phyloP scores from a whole-genome alignment of 2,329 filamentous ascomycete genomes.

The Fusarium austroafricanum region DNA sequence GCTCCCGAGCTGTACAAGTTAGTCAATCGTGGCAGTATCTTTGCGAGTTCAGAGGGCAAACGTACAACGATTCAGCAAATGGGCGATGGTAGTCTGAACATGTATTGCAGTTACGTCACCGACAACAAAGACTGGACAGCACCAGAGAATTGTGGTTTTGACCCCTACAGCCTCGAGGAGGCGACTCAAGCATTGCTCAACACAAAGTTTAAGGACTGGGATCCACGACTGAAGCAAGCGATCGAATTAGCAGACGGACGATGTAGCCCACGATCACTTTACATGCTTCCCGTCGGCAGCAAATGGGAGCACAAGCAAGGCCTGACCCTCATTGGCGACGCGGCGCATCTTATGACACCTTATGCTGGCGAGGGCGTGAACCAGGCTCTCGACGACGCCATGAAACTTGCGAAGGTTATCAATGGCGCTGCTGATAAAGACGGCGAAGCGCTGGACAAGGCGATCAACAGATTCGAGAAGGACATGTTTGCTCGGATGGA shows the following conservation, averaged over 20 bases:
- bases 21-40: constrained; percentile 61
- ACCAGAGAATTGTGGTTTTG: constrained; percentile 56
- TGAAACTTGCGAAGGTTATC: constrained; percentile 60
- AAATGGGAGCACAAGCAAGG: constrained; percentile 61
- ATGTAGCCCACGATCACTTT: constrained; percentile 59
- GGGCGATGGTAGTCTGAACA: constrained; percentile 61
- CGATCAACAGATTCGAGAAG: constrained; percentile 52
- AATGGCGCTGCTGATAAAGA: constrained; percentile 42
- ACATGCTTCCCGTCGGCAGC: constrained; percentile 63
- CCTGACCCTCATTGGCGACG: constrained; percentile 68
- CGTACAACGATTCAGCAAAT: constrained; percentile 55
- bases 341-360: constrained; percentile 69
- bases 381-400: constrained; percentile 65
- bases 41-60: constrained; percentile 57
- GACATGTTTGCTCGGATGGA: constrained; percentile 54
- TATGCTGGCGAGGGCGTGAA: constrained; percentile 72
- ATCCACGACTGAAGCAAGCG: constrained; percentile 55
- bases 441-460: constrained; percentile 48
- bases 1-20: constrained; percentile 58
- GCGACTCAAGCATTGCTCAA: constrained; percentile 54
- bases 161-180: constrained; percentile 54
- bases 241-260: constrained; percentile 55
- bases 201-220: constrained; percentile 55
- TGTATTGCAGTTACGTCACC: constrained; percentile 54
- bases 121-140: constrained; percentile 54